phyloP scores from a whole-genome alignment of 1,284 basidiomycete species.

The Boletus albobrunnescens region DNA sequence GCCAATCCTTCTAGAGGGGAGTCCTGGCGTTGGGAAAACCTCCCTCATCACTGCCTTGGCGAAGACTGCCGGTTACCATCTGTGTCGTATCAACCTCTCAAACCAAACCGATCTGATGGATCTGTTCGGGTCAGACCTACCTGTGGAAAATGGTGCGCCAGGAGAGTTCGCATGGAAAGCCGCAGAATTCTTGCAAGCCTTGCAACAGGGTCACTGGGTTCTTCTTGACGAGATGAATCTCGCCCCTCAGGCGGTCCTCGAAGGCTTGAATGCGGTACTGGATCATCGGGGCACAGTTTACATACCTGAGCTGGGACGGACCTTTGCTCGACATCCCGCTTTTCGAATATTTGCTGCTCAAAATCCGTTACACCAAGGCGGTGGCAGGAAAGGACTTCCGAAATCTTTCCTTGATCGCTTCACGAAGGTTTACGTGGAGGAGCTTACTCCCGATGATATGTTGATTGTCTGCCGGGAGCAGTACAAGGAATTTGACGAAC shows the following conservation, averaged over 20 bases:
- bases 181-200: conserved; percentile 90
- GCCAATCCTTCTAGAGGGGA: conserved; percentile 94
- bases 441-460: conserved; percentile 79
- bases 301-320: conserved; percentile 91
- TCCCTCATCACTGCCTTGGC: conserved; percentile 90
- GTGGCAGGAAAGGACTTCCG: conserved; percentile 95
- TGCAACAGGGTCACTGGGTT: conserved; percentile 95
- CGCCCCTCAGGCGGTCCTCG: conserved; percentile 92
- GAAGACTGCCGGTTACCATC: conserved; percentile 69
- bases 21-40: conserved; percentile 99
- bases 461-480: conserved; percentile 75
- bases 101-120: conserved; percentile 98
- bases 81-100: conserved; percentile 97
- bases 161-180: conserved; percentile 98
- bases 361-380: conserved; percentile 95
- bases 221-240: conserved; percentile 99
- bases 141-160: conserved; percentile 85
- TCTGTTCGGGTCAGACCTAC: conserved; percentile 94
- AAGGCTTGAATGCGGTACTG: conserved; percentile 94
- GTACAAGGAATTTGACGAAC: conserved; percentile 59
- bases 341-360: conserved; percentile 99
- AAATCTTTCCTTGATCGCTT: conserved; percentile 98
- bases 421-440: conserved; percentile 93
- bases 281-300: conserved; percentile 96
- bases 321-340: conserved; percentile 83